Conservation (phyloP, 768 basidiomycete genomes). For the Cystoderma amianthinum region DNA sequence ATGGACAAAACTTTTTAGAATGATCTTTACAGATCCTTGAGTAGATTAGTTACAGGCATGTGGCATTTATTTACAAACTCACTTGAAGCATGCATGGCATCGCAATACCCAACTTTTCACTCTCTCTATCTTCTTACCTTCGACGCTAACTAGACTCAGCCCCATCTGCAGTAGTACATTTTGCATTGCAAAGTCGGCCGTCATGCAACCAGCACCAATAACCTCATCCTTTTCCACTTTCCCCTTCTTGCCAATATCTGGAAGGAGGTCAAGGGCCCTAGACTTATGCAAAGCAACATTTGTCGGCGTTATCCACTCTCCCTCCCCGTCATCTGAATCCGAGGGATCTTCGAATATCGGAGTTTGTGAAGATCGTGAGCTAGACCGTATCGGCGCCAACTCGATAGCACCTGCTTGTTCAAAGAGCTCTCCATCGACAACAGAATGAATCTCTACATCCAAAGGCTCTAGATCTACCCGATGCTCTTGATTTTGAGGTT, state of each 20-base stretch:
- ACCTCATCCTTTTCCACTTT: slow-evolving; percentile 26
- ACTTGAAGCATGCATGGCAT: slow-evolving; percentile 99
- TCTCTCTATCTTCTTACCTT: slow-evolving; percentile 84
- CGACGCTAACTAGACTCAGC: slow-evolving; percentile 79
- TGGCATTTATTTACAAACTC: slow-evolving; percentile 22
- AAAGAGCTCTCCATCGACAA: too few relatives aligned
- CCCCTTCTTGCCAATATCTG: slow-evolving; percentile 35
- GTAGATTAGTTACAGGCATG: background rate
- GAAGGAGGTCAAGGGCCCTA: slow-evolving; percentile 75
- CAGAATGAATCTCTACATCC: background rate
- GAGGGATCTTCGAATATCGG: slow-evolving; percentile 71
- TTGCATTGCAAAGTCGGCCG: slow-evolving; percentile 98
- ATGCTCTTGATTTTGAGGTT: too few relatives aligned
- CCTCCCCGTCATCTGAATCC: slow-evolving; percentile 76
- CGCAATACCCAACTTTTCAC: slow-evolving; percentile 94
- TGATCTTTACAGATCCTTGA: slow-evolving; percentile 93
- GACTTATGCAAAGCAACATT: slow-evolving; percentile 87
- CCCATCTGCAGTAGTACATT: slow-evolving; percentile 96
- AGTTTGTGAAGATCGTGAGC: slow-evolving; percentile 13
- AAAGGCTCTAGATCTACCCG: background rate
- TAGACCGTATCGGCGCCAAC: slow-evolving; percentile 7
- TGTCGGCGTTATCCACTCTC: slow-evolving; percentile 94
- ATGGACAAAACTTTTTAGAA: slow-evolving; percentile 94
- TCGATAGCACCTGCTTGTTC: too few relatives aligned
- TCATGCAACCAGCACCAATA: slow-evolving; percentile 85